Base-by-base conservation (phyloP, 1,139 yeast species). In the Yamadazyma sp. region DNA sequence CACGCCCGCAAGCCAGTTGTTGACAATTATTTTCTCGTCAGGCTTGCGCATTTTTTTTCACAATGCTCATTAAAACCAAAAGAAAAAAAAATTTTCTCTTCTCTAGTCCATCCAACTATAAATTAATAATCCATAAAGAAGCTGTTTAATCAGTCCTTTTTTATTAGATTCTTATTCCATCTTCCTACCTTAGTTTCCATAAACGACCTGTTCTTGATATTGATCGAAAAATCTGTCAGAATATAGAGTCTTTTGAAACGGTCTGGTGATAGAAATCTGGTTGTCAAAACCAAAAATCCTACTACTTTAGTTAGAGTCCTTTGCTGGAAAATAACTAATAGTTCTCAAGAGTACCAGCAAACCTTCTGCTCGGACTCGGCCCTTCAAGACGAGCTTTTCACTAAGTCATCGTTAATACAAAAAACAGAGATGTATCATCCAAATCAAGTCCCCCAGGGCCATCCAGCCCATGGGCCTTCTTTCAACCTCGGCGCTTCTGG, bases 351-450 rank as follows among this genome's bases (percentile, higher is more conserved):
- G 22, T 20, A 20, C 22, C 22, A 20, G 22, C 22, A 20, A n/a
- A n/a, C n/a, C n/a, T n/a, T n/a, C n/a, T n/a, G n/a, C n/a, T n/a
- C n/a, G n/a, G n/a, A n/a, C n/a, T n/a, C n/a, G n/a, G n/a, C n/a
- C n/a, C n/a, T n/a, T n/a, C n/a, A n/a, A n/a, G n/a, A 39, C 45
- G 73, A 67, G 65, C 73, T 68, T 66, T 67, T 68, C 55, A 61
- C 54, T 68, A 67, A 68, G 73, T 62, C 48, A 43, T 66, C 71
- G 70, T 61, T 52, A 14, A 20, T 6, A 20, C 22, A 20, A 20
- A 20, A 20, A 20, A 20, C 8, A 8, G 8, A 5, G 8, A 20
- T 20, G 22, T 20, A 20, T 8, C 22, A 20, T 24, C 27, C 27
- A 24, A 24, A 10, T n/a, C 27, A 24, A 10, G 27, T 7, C 18